phyloP scores from a whole-genome alignment of 306 rosid species.

The Styphnolobium japonicum region DNA sequence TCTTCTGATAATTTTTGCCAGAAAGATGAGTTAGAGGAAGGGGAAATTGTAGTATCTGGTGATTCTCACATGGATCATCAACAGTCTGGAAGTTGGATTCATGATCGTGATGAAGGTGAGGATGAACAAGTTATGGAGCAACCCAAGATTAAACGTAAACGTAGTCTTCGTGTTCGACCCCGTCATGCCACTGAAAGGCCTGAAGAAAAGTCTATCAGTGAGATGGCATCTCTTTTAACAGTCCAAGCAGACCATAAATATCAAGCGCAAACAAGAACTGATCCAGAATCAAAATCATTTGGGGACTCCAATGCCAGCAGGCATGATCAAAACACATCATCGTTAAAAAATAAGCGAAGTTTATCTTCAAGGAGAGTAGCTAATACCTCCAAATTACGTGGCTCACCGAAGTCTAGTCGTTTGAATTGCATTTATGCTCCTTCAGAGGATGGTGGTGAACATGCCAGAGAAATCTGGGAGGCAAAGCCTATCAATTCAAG shows the following conservation, averaged over 20 bases:
- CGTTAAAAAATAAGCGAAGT: slow-evolving; percentile 61
- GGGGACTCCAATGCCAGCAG: slow-evolving; percentile 51
- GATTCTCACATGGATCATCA: slow-evolving; percentile 95
- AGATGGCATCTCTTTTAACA: slow-evolving; percentile 57
- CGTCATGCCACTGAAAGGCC: slow-evolving; percentile 73
- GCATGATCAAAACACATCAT: slow-evolving; percentile 68
- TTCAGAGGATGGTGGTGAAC: slow-evolving; percentile 60
- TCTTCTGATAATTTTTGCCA: slow-evolving; percentile 38
- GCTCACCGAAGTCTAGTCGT: slow-evolving; percentile 74
- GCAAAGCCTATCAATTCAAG: slow-evolving; percentile 60
- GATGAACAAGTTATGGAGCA: slow-evolving; percentile 95
- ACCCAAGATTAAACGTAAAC: slow-evolving; percentile 90
- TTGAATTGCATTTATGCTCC: slow-evolving; percentile 59
- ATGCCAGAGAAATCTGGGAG: slow-evolving; percentile 68
- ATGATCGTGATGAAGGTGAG: slow-evolving; percentile 93
- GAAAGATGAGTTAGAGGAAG: slow-evolving; percentile 94
- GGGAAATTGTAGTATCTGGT: slow-evolving; percentile 87
- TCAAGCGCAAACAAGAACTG: slow-evolving; percentile 53
- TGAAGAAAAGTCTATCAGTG: slow-evolving; percentile 76
- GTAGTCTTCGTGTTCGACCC: slow-evolving; percentile 90
- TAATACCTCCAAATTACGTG: slow-evolving; percentile 62
- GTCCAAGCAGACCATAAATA: slow-evolving; percentile 61
- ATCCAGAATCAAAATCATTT: slow-evolving; percentile 52
- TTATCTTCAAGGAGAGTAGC: slow-evolving; percentile 64
- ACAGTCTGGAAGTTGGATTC: slow-evolving; percentile 92